Base-by-base conservation (phyloP, 345 rosid genomes). In the Hevea brasiliensis region DNA sequence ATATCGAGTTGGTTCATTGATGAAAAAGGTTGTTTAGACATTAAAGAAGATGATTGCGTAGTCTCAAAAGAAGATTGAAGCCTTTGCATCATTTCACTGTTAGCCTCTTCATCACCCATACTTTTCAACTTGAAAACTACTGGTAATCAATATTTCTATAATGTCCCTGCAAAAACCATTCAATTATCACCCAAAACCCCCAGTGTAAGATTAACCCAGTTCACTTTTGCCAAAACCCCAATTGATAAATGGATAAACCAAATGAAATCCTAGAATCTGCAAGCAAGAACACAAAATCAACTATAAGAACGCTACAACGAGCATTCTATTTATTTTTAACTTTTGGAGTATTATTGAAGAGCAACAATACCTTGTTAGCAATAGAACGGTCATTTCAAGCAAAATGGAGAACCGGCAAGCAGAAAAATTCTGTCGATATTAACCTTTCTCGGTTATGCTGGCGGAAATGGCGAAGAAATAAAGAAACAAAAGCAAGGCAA, bases 101-200 rank as follows among this genome's bases (percentile, higher is more conserved):
- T 83, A 73, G 76, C 86, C 71, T 85, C 90, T 21, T 85, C 90
- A 63, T 92, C 97, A 71, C 90, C 96, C 96, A 89, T 94, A 56
- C 61, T 23, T 23, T 37, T 27, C 54, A 35, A 55, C 65, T 14
- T n/a, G 15, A 40, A 45, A 53, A n/a, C 32, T 48, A 29, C 15
- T 41, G 41, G 23, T 24, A 17, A 70, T 58, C 35, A 23, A 41
- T 57, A 57, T 57, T n/a, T 47, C 76, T 21, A 18, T 54, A 65
- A 73, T 64, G 64, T 29, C 15, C 61, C 57, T 61, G 20, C 8
- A 51, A 54, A 60, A 56, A 35, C 61, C 35, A 32, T 27, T 13
- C 17, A 7, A 10, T 67, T 74, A 56, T 15, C 57, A 47, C 13
- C 65, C 18, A 48, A 32, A 50, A 17, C 55, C 55, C 58, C 59